These are phyloP conservation scores for Domatiomyces catenatus DNA, from an alignment of 2,329 filamentous ascomycete genomes.

Conservation along the genomic window DNA sequence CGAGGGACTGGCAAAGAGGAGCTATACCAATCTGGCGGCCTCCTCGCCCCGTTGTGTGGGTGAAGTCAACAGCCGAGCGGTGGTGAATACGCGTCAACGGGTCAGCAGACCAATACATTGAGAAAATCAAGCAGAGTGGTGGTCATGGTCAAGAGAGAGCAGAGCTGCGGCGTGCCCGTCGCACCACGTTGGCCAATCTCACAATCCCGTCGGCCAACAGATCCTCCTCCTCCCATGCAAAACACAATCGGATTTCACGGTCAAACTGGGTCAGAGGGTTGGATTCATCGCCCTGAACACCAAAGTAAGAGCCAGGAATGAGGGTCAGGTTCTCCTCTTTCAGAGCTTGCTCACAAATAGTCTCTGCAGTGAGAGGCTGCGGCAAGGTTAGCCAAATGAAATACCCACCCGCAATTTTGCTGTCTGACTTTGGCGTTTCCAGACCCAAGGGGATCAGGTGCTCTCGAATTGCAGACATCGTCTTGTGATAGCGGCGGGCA, in stretches of 20 bases:
- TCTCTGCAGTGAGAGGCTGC: constrained; percentile 34
- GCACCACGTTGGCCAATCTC: constrained; percentile 39
- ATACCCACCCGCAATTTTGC: constrained; percentile 57
- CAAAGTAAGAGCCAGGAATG: constrained; percentile 55
- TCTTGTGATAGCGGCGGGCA: constrained; percentile 35
- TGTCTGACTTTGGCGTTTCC: constrained; percentile 27
- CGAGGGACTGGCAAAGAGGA: background rate
- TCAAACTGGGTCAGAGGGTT: constrained; percentile 40
- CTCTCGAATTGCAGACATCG: constrained; percentile 44
- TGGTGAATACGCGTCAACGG: background rate
- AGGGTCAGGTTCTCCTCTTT: constrained; percentile 52
- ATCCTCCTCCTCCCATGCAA: constrained; percentile 55
- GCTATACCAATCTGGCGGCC: background rate
- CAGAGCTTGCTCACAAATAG: constrained; percentile 43
- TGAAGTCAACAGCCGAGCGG: background rate
- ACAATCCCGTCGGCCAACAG: constrained; percentile 51
- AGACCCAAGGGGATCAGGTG: constrained; percentile 51
- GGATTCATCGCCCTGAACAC: constrained; percentile 42
- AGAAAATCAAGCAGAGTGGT: background rate
- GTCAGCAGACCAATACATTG: background rate
- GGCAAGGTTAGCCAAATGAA: constrained; percentile 68
- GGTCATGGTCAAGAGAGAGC: background rate
- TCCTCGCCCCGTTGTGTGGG: background rate
- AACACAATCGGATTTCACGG: constrained; percentile 49
- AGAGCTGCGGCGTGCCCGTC: background rate